Evolutionary conservation across 306 rosid species (phyloP).

Genomic region (Malus asiatica): DNA sequence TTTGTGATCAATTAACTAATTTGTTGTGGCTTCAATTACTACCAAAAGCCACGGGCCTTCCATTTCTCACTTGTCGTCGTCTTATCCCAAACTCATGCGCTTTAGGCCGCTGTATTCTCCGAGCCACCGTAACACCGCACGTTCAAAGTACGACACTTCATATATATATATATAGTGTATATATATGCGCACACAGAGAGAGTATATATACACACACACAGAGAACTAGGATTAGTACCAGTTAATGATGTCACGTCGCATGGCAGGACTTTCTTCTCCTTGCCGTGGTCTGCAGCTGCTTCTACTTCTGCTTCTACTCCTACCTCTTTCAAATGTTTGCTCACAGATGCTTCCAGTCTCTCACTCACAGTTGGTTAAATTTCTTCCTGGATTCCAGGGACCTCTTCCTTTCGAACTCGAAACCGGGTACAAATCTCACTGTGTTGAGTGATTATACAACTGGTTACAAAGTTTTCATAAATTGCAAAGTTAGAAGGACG

Average conservation of each 20-base stretch:
- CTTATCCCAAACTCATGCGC: not conserved
- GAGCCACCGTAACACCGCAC: not conserved
- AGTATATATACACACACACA: no score
- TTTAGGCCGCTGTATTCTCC: not conserved
- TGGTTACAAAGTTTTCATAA: no score
- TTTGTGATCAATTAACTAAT: not conserved
- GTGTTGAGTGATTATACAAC: not conserved
- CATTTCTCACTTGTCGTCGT: not conserved
- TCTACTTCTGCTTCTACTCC: not conserved
- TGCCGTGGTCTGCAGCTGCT: not conserved
- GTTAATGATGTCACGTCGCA: not conserved
- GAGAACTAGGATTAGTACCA: no score
- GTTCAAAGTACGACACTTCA: not conserved
- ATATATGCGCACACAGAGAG: no score
- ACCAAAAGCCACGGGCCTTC: not conserved
- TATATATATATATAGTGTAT: no score
- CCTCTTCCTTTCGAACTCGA: constrained; percentile 59
- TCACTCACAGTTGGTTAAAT: constrained; percentile 23
- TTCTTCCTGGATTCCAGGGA: constrained; percentile 63
- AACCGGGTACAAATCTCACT: constrained; percentile 46
- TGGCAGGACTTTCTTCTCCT: not conserved
- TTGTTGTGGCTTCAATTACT: not conserved
- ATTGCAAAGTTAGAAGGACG: no score
- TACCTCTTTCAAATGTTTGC: not conserved
- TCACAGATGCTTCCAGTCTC: constrained; percentile 1